Conservation (phyloP, 441 rosid genomes). For the Aquilaria agallochum region DNA sequence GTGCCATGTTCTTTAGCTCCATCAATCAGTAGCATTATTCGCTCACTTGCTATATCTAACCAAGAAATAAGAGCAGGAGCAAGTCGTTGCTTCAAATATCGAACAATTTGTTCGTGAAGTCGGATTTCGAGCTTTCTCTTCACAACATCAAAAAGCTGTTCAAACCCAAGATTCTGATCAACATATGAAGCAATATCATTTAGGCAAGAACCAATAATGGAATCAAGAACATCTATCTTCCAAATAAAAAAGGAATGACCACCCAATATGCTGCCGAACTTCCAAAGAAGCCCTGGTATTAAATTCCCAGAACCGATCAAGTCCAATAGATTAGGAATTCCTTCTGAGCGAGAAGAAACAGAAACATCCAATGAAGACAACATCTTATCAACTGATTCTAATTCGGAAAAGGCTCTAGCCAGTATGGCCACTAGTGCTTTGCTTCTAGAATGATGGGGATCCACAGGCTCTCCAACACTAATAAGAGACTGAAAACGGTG, state of each 20-base stretch:
- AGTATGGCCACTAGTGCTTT: conserved; percentile 55
- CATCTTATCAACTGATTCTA: conserved; percentile 62
- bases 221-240: conserved; percentile 78
- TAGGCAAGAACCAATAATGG: conserved; percentile 87
- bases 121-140: conserved; percentile 84
- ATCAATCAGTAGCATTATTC: conserved; percentile 48
- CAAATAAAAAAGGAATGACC: conserved; percentile 85
- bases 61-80: conserved; percentile 67
- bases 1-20: conserved; percentile 34
- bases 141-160: conserved; percentile 75
- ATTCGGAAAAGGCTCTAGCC: conserved; percentile 67
- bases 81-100: conserved; percentile 61
- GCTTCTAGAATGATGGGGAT: conserved; percentile 52
- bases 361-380: conserved; percentile 47
- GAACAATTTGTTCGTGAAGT: conserved; percentile 69
- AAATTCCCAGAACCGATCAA: conserved; percentile 57
- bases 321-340: conserved; percentile 49
- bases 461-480: conserved; percentile 47
- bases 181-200: conserved; percentile 74
- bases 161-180: conserved; percentile 88
- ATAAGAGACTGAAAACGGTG: conserved; percentile 63
- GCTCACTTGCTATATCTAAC: conserved; percentile 66
- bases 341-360: conserved; percentile 37
- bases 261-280: conserved; percentile 52
- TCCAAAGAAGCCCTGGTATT: conserved; percentile 71